Base-by-base conservation (phyloP, 106 monocot genomes). In the Hemerocallis citrina region DNA sequence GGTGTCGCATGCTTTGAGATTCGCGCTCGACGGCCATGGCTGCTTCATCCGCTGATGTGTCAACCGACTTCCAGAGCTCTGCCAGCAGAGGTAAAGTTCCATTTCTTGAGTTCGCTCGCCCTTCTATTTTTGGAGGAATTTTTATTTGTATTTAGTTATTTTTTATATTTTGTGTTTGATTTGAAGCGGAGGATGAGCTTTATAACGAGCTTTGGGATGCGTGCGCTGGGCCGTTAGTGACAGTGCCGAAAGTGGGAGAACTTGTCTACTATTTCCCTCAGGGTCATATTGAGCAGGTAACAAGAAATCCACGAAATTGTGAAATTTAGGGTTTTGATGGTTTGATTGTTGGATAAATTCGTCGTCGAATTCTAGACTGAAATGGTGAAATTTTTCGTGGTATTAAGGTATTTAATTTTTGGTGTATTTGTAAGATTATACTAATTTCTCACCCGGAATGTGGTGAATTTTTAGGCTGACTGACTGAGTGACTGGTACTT, bases 221-320 rank as follows among this genome's bases (percentile, higher is more conserved):
- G 2, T 83, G 83, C 61, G 83, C 83, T 20, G 83, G 83, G 7
- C 78, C 78, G 32, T 66, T 78, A 16, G 83, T 83, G 52, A 74
- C 74, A 7, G 74, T 83, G 13, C 78, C 83, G 7, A 46, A 68
- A 10, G 62, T 55, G 3, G 67, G 64, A 32, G 78, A 83, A 40
- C 63, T 67, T 37, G 78, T 83, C 23, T 78, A 70, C 68, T 82
- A 82, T 52, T 83, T 83, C 45, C 77, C 83, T 16, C 83, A 83
- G 33, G 83, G 83, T 32, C 83, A 83, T 37, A 83, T 78, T 4
- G 83, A 83, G 71, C 83, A 83, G 72, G 70, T 70, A 61, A 24
- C 22, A 10, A 39, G 1, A 8, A 16, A 3, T 41, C 0, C 29
- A 2, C 1, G 10, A 17, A 44, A 14, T 29, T 43, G 42, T 15